Evolutionary conservation across 768 basidiomycete species (phyloP), one percentile per base, ranked within the genome.

Genomic region (Chalciporus sphaerocephalus): DNA sequence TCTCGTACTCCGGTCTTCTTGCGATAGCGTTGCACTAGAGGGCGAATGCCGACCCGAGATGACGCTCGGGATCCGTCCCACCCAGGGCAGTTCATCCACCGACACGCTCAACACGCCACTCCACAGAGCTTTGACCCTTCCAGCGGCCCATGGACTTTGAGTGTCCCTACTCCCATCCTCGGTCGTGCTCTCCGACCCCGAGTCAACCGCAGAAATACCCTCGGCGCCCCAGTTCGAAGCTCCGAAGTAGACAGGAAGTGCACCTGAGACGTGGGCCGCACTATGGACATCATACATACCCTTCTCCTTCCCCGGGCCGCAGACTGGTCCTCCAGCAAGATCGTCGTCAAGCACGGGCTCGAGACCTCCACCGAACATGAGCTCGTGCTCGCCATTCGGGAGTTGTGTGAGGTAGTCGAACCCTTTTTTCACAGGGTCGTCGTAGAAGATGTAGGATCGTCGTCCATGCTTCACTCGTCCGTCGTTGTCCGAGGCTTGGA

Each of bases 351-450:
- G 47, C 10, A 18, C 59, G 49, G 24, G 64, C 34, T 69, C 66
- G 41, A 74, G 66, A 8, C 77, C 84, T 5, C 81, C 83, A n/a
- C 85, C 85, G 44, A 84, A 76, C 76, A 86, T 82, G 43, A 88
- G 69, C 51, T 75, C 74, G 38, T 66, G 64, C 42, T 67, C 73
- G 34, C 61, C 69, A 10, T 46, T 34, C 17, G 72, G 68, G 37
- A 80, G 74, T 60, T 87, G 85, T 6, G 84, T 83, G 47, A 87
- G 75, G 59, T 87, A 87, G 57, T 86, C 83, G 58, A 73, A 85
- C 7, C 67, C 71, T 42, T 66, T 64, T 17, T 41, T 47, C 9
- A 62, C 53, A 4, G 61, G 56, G 6, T 63, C 66, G 4, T 77
- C 71, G 58, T 74, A 80, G 58, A 87, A 80, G 27, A 84, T 66